Conservation (phyloP, 192 early-diverging fungal species). For the Coemansia sp. region DNA sequence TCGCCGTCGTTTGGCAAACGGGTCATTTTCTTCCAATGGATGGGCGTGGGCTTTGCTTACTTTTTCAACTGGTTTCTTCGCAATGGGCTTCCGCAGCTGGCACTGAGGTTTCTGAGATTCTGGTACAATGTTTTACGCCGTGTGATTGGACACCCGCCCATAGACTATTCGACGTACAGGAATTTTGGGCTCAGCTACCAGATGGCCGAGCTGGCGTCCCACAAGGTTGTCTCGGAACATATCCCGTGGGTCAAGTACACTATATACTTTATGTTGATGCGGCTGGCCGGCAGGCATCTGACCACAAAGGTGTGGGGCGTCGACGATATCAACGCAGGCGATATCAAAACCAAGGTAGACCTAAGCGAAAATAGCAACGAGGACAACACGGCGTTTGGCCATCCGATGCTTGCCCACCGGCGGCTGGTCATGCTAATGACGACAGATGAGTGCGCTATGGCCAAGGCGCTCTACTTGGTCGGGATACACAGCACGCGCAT, state of each 20-base stretch:
- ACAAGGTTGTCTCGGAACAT: slow-evolving; percentile 15
- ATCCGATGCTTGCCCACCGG: slow-evolving; percentile 9
- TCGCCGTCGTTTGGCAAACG: slow-evolving; percentile 20
- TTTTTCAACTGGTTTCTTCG: not conserved
- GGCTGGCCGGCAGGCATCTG: slow-evolving; percentile 13
- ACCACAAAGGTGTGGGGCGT: slow-evolving; percentile 9
- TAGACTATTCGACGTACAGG: not conserved
- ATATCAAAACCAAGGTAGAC: not conserved
- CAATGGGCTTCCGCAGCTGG: not conserved
- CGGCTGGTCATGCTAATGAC: slow-evolving; percentile 9
- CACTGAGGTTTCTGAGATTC: slow-evolving; percentile 4
- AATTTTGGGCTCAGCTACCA: slow-evolving; percentile 7
- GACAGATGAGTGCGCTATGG: slow-evolving; percentile 31
- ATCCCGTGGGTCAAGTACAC: slow-evolving; percentile 20
- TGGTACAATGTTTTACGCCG: slow-evolving; percentile 6
- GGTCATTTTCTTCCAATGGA: slow-evolving; percentile 28
- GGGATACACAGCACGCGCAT: slow-evolving; percentile 30
- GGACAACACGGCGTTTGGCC: not conserved
- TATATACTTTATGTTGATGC: slow-evolving; percentile 20
- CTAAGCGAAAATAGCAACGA: not conserved
- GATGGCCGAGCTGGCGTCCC: slow-evolving; percentile 27
- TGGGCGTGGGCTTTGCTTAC: slow-evolving; percentile 6
- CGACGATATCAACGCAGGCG: not conserved
- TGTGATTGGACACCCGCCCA: not conserved
- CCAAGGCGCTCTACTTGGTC: slow-evolving; percentile 20